Base-by-base conservation (phyloP, 2,329 filamentous ascomycete genomes). In the Paecilomyces formosus region DNA sequence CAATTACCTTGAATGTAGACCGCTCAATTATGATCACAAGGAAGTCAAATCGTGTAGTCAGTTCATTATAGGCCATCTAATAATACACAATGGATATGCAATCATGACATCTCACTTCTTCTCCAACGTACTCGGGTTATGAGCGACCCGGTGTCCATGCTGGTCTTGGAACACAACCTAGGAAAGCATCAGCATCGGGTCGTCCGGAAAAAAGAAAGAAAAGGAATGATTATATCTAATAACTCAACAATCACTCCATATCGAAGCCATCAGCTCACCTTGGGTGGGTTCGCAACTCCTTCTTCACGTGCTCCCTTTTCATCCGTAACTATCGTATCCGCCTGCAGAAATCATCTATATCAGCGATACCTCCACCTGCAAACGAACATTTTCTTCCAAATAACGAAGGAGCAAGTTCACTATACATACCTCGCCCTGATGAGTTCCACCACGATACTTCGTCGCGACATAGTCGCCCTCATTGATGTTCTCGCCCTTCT, bases 141-240 rank as follows among this genome's bases (percentile, higher is more conserved):
- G 67, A 24, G 64, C 64, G 13, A 69, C 66, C 24, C 57, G 59
- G 31, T 69, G 65, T n/a, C 66, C 65, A 52, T 70, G 65, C 54
- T 70, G 68, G 39, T 69, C 65, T 7, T 53, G 60, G 39, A 64
- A 68, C 51, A 70, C 64, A 22, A 68, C 63, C 66, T 68, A 6
- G 24, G 12, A 18, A 22, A n/a, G 15, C 49, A 6, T 22, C 33
- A 31, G 28, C 28, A 33, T 24, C 22, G 8, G 1, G 30, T 12
- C 30, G 1, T 31, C n/a, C 39, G 18, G 8, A 3, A 45, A 1
- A 11, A 18, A 18, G 18, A n/a, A 6, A 15, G 18, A 26, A 26
- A 26, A 26, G 24, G 24, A 26, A 3, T 6, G 6, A 26, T 26
- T 3, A 26, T 26, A 26, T 26, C 39, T 9, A 45, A 45, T n/a